Base-by-base conservation (phyloP, 1,139 yeast genomes). In the Scheffersomyces cryptocercus region DNA sequence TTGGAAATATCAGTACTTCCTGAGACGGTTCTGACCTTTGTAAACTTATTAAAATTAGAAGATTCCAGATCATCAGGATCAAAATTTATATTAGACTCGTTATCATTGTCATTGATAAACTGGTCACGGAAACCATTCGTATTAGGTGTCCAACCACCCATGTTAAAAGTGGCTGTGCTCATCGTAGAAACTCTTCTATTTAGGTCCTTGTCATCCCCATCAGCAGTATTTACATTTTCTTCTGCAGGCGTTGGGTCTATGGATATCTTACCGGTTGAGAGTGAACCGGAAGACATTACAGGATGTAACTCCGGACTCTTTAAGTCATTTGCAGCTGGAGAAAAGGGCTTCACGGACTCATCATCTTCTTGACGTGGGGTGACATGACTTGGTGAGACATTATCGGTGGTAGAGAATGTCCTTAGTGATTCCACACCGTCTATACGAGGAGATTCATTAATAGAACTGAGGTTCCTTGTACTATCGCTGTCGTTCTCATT, bases 131-230 rank as follows among this genome's bases (percentile, higher is more conserved):
- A 77, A 41, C 65, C 68, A 36, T 66, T 70, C 9, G 82, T 77
- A 48, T 77, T 72, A 3, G 83, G 83, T 46, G 71, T 68, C 83
- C 83, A 78, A 14, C 64, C 65, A 2, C 82, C 83, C 67, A 78
- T 67, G 46, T 68, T 74, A 53, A 77, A 58, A 29, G 79, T 65
- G 32, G 56, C 62, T 3, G 67, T 64, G 45, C 75, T 70, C 62
- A 64, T 61, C 3, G 74, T 66, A 1, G 77, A 71, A 10, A 54
- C 65, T 46, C 75, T 55, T 48, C 77, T 59, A 5, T 58, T 30
- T 5, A 40, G 26, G 7, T 37, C 49, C 16, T 33, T 35, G 28
- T 33, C 29, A 16, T 46, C 41, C n/a, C 45, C 50, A 30, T 54
- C 51, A 33, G 37, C 37, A 33, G 33, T 42, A 30, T 45, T 43